A percentile compares a stretch with the other conserved stretches of the same genome.
These are phyloP conservation scores for Colletotrichum sp. DNA, from an alignment of 2,329 filamentous ascomycete species.

Conservation along the genomic window DNA sequence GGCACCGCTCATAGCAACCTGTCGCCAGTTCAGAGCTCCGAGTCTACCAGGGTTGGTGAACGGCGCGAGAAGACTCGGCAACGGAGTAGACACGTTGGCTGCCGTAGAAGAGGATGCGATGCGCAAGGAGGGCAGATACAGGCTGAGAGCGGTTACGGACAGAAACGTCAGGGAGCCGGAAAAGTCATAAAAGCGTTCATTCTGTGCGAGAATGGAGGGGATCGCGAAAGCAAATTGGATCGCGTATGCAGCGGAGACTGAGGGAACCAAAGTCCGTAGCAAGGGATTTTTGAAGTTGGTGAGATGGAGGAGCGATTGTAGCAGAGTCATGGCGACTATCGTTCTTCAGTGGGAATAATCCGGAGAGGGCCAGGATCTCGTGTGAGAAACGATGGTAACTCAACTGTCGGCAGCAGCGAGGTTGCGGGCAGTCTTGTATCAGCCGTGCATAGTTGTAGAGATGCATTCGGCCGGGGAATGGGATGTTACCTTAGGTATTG, in stretches of 20 bases:
- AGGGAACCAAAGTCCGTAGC: conserved; percentile 66
- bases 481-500: not conserved
- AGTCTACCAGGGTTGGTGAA: conserved; percentile 46
- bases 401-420: not conserved
- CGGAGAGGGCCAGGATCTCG: not conserved
- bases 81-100: conserved; percentile 40
- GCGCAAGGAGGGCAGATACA: conserved; percentile 65
- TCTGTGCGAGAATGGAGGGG: conserved; percentile 64
- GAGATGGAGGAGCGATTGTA: conserved; percentile 56
- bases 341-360: not conserved
- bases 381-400: not conserved
- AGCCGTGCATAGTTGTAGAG: not conserved
- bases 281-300: conserved; percentile 69
- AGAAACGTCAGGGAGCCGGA: conserved; percentile 72
- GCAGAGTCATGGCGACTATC: conserved; percentile 33
- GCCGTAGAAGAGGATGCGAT: conserved; percentile 49
- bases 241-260: conserved; percentile 65
- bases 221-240: conserved; percentile 67
- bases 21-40: conserved; percentile 64
- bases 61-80: conserved; percentile 51
- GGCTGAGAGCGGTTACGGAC: conserved; percentile 64
- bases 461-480: not conserved
- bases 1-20: conserved; percentile 43
- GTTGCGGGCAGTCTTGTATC: not conserved
- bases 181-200: conserved; percentile 72